A percentile compares a stretch with the other conserved stretches of the same genome.
Conservation (phyloP, 257 asterid species). For the Linaria vulgaris region DNA sequence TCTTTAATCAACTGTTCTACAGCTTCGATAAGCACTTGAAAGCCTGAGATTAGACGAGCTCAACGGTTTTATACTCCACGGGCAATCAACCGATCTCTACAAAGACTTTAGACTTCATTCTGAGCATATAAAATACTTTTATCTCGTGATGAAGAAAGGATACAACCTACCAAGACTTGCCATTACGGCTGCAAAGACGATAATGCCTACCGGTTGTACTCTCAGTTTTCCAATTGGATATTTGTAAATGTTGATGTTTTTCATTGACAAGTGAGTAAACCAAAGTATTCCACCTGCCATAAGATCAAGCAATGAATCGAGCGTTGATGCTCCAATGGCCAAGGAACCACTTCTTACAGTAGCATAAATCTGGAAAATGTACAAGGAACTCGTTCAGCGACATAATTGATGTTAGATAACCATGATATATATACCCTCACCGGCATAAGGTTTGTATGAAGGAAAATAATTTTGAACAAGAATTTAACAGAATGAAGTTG, state of each 20-base stretch:
- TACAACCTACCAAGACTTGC: conserved; percentile 60
- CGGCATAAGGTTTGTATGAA: too few relatives aligned
- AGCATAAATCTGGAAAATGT: conserved; percentile 51
- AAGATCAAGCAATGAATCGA: conserved; percentile 70
- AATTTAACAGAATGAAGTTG: too few relatives aligned
- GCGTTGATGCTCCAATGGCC: conserved; percentile 73
- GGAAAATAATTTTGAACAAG: too few relatives aligned
- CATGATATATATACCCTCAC: too few relatives aligned
- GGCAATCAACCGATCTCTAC: too few relatives aligned
- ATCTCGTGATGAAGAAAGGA: too few relatives aligned
- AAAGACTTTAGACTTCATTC: too few relatives aligned
- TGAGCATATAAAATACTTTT: too few relatives aligned
- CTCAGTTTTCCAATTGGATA: conserved; percentile 72
- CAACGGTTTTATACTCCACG: too few relatives aligned
- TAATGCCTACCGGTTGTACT: conserved; percentile 75
- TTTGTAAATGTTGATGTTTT: conserved; percentile 62
- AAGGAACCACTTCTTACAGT: conserved; percentile 61
- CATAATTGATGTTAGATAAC: too few relatives aligned
- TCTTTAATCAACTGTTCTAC: conserved; percentile 42
- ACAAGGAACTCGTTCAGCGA: background rate
- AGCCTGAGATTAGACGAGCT: conserved; percentile 30
- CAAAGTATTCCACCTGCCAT: conserved; percentile 75
- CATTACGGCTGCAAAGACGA: conserved; percentile 71
- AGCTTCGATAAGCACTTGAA: conserved; percentile 56
- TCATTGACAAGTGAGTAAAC: conserved; percentile 73